Conservation (phyloP, 2,329 filamentous ascomycete species). For the Stemphylium vesicarium region DNA sequence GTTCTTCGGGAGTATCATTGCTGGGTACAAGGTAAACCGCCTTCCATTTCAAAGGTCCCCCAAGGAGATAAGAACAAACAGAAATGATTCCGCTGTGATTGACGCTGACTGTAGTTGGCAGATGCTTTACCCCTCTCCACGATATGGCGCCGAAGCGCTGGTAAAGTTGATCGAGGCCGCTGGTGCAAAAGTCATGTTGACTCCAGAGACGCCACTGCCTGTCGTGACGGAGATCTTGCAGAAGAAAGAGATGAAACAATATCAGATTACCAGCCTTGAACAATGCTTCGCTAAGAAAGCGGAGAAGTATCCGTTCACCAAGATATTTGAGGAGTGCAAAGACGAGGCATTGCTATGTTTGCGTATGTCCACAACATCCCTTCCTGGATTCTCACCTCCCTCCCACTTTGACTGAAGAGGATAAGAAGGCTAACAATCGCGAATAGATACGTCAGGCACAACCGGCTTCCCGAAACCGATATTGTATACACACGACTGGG, state of each 20-base stretch:
- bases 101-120: background rate
- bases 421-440: background rate
- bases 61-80: background rate
- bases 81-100: background rate
- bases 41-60: background rate
- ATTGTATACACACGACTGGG: slow-evolving; percentile 31
- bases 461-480: slow-evolving; percentile 49
- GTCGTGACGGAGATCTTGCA: slow-evolving; percentile 18
- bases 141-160: slow-evolving; percentile 27
- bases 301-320: slow-evolving; percentile 24
- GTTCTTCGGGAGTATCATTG: slow-evolving; percentile 50
- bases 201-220: slow-evolving; percentile 17
- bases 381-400: background rate
- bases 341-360: slow-evolving; percentile 36
- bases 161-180: slow-evolving; percentile 25
- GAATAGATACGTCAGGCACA: slow-evolving; percentile 44
- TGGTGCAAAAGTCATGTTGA: slow-evolving; percentile 25
- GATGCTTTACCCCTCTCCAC: slow-evolving; percentile 31
- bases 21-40: slow-evolving; percentile 45
- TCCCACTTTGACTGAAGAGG: background rate
- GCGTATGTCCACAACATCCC: slow-evolving; percentile 10
- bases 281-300: slow-evolving; percentile 16
- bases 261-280: slow-evolving; percentile 22
- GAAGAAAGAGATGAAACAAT: slow-evolving; percentile 18
- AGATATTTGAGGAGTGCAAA: slow-evolving; percentile 30